A percentile compares a stretch with the other conserved stretches of the same genome.
Conservation (phyloP, 192 early-diverging fungal genomes). For the Coemansia erecta region DNA sequence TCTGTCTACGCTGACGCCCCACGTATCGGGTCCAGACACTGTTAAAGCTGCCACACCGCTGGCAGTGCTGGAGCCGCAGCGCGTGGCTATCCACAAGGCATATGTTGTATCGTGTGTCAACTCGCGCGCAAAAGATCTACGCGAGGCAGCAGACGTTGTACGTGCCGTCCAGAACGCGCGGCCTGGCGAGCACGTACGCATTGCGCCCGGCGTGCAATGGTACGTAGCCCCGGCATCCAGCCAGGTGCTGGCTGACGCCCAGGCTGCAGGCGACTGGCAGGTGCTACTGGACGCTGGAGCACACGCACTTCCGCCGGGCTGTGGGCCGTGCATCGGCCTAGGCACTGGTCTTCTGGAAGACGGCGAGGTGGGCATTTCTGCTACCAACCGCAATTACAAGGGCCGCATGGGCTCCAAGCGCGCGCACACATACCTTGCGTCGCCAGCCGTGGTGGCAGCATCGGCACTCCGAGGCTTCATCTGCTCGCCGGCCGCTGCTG, state of each 20-base stretch:
- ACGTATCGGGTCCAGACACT: conserved; percentile 92
- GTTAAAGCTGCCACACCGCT: conserved; percentile 91
- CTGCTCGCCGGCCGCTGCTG: conserved; percentile 54
- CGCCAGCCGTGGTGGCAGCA: conserved; percentile 94
- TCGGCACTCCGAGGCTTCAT: conserved; percentile 89
- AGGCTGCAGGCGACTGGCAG: conserved; percentile 84
- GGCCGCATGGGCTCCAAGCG: conserved; percentile 95
- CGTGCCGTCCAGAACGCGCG: conserved; percentile 38
- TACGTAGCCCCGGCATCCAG: conserved; percentile 94
- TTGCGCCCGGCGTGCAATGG: conserved; percentile 72
- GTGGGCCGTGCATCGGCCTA: conserved; percentile 95
- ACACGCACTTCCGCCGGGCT: conserved; percentile 85
- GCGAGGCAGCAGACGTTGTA: conserved; percentile 81
- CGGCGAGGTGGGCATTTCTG: conserved; percentile 97
- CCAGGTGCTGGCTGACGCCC: conserved; percentile 87
- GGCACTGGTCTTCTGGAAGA: conserved; percentile 92
- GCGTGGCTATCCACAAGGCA: conserved; percentile 90
- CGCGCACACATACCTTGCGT: conserved; percentile 91
- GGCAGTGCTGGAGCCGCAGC: conserved; percentile 64
- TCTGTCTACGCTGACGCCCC: conserved; percentile 80
- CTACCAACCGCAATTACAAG: conserved; percentile 99
- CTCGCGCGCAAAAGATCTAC: conserved; percentile 86
- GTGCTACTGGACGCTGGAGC: conserved; percentile 86
- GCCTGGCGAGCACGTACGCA: conserved; percentile 20
- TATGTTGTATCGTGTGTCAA: conserved; percentile 97